Evolutionary conservation across 2,329 filamentous ascomycete genomes (phyloP), one percentile per base, ranked within the genome.

Genomic region (Metarhizium sp.): DNA sequence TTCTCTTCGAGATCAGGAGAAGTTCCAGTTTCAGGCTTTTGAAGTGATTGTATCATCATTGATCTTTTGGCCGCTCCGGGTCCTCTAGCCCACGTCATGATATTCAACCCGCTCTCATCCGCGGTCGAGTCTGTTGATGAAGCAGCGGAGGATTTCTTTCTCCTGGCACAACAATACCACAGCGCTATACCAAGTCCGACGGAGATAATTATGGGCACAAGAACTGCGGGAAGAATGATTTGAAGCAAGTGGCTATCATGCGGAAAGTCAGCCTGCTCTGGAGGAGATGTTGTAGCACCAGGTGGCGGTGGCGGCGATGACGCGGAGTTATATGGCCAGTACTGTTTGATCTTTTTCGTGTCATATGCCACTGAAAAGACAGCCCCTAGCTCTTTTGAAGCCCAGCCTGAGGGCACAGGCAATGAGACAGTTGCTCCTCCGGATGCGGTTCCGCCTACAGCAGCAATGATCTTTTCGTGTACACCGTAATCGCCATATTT

Each of bases 391-490:
- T 73, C 57, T 63, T 63, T 53, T 69, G 74, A 51, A 0, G 72
- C 74, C 78, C 82, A 88, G 3, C 77, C 75, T 0, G 77, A 78
- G 16, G 82, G 78, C 5, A 76, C 73, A 2, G 88, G 89, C 0
- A 76, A 74, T 0, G 81, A 88, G 46, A 81, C 71, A 0, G 85
- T 92, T n/a, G 89, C 89, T 13, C 83, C 81, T 6, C 89, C 89
- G 0, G 72, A 73, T 6, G 74, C 75, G 56, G 77, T 72, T 11
- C 90, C 89, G 29, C 89, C 89, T 52, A 94, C 86, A 59, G 81
- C 78, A 0, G 74, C 72, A 54, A 81, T 76, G 3, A 94, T 80
- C 18, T 76, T 74, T 16, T 78, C 72, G 0, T 88, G 89, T 1
- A 94, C 87, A 2, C 75, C 74, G 66, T 95, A 95, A n/a, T 79